Conservation (phyloP, 306 rosid genomes). For the Gastrolobium villosum region DNA sequence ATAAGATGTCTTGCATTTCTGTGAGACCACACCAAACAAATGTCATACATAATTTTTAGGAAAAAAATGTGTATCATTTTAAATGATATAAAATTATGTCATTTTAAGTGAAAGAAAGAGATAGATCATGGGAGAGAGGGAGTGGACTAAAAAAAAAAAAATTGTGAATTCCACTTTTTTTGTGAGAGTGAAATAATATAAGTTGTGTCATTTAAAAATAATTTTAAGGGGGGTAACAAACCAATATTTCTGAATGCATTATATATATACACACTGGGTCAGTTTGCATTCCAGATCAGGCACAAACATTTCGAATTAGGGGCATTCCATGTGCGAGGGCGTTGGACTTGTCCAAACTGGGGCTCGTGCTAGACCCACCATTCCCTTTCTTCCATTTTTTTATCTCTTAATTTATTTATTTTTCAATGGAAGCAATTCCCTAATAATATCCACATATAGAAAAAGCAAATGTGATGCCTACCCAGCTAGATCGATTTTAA, state of each 20-base stretch:
- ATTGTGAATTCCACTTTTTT: too few relatives aligned
- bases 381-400: background rate
- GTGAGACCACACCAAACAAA: background rate
- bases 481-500: background rate
- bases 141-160: too few relatives aligned
- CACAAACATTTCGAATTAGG: conserved; percentile 19
- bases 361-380: conserved; percentile 15
- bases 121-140: too few relatives aligned
- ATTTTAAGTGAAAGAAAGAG: too few relatives aligned
- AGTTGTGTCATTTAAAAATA: too few relatives aligned
- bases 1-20: too few relatives aligned
- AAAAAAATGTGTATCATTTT: too few relatives aligned
- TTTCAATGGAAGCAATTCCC: conserved; percentile 2
- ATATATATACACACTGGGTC: background rate
- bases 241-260: background rate
- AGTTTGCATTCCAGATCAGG: background rate
- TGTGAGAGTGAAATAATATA: too few relatives aligned
- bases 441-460: background rate
- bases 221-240: too few relatives aligned
- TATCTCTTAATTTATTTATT: background rate
- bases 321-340: conserved; percentile 24
- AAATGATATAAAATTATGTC: too few relatives aligned
- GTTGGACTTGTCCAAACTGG: conserved; percentile 24
- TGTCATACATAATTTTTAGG: too few relatives aligned
- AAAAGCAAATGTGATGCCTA: conserved; percentile 1